These are phyloP conservation scores for Cercospora beticola DNA, from an alignment of 2,329 filamentous ascomycete genomes.

Conservation along the genomic window DNA sequence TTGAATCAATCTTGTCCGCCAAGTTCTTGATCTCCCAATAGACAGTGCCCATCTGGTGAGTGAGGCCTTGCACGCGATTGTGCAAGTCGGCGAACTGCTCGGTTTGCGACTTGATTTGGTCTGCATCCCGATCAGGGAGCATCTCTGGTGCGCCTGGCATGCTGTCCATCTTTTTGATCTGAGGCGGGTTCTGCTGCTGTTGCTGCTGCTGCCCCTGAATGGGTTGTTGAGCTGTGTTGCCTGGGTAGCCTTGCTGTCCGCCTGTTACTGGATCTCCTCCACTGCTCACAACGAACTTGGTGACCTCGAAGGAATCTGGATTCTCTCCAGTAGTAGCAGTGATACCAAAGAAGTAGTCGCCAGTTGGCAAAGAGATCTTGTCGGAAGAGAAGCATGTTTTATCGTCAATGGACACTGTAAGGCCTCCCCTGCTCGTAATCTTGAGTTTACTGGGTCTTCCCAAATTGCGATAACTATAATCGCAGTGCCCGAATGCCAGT, in stretches of 20 bases:
- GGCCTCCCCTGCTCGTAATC: slow-evolving; percentile 64
- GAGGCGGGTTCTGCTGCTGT: slow-evolving; percentile 28
- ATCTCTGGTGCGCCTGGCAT: slow-evolving; percentile 46
- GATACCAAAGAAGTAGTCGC: slow-evolving; percentile 73
- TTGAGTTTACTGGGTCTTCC: slow-evolving; percentile 79
- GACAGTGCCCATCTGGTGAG: slow-evolving; percentile 65
- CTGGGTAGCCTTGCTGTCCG: slow-evolving; percentile 27
- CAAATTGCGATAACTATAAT: slow-evolving; percentile 86
- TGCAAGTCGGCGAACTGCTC: slow-evolving; percentile 81
- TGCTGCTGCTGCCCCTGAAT: slow-evolving; percentile 27
- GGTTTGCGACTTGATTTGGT: slow-evolving; percentile 45
- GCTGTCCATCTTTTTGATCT: slow-evolving; percentile 35
- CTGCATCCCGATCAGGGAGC: slow-evolving; percentile 38
- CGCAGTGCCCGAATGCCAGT: slow-evolving; percentile 90
- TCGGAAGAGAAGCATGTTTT: slow-evolving; percentile 78
- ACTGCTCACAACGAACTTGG: slow-evolving; percentile 74
- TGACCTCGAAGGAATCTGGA: slow-evolving; percentile 91
- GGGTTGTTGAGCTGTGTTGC: slow-evolving; percentile 32
- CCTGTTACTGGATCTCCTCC: slow-evolving; percentile 36
- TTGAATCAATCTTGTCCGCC: slow-evolving; percentile 54
- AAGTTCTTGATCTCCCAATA: slow-evolving; percentile 58
- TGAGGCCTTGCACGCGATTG: slow-evolving; percentile 73
- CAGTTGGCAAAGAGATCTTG: slow-evolving; percentile 70
- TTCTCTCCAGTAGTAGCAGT: slow-evolving; percentile 86
- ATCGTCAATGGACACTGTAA: slow-evolving; percentile 80